A percentile compares a stretch with the other conserved stretches of the same genome.
Evolutionary conservation across 208 protist species (phyloP).

Genomic region (Leishmania arabica): DNA sequence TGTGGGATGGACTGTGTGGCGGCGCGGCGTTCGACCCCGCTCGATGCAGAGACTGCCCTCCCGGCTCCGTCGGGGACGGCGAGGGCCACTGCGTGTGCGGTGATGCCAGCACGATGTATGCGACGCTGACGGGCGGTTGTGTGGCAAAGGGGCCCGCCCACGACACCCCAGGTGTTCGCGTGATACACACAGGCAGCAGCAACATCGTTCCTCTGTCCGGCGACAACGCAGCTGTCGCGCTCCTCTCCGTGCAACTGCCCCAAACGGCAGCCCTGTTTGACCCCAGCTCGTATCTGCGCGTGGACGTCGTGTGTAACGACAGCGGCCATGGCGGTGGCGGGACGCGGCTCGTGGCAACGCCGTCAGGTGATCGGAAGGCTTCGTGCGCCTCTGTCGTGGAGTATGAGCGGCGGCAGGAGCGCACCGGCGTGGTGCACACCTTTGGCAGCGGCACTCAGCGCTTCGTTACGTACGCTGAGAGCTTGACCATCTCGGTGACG

Average conservation of each 20-base stretch:
- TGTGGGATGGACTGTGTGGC: constrained; percentile 31
- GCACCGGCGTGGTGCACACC: constrained; percentile 19
- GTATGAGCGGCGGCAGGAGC: constrained; percentile 36
- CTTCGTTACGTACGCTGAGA: constrained; percentile 35
- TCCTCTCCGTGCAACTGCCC: constrained; percentile 30
- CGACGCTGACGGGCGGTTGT: constrained; percentile 26
- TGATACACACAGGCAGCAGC: constrained; percentile 1
- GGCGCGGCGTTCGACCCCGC: constrained; percentile 15
- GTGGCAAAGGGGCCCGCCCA: constrained; percentile 15
- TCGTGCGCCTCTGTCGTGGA: constrained; percentile 20
- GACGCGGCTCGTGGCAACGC: constrained; percentile 26
- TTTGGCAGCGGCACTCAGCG: not conserved
- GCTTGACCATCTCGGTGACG: constrained; percentile 21
- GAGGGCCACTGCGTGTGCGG: constrained; percentile 41
- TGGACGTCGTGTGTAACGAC: constrained; percentile 24
- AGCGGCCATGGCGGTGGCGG: constrained; percentile 20
- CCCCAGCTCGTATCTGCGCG: constrained; percentile 28
- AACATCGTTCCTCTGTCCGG: constrained; percentile 7
- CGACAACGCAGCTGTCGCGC: constrained; percentile 16
- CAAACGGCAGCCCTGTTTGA: constrained; percentile 19
- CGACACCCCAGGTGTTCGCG: constrained; percentile 11
- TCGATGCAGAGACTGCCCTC: constrained; percentile 25
- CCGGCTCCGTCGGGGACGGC: constrained; percentile 26
- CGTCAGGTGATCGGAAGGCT: constrained; percentile 8
- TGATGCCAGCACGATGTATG: constrained; percentile 21